Conservation (phyloP, 805 yeast species). For the Pichia exigua region DNA sequence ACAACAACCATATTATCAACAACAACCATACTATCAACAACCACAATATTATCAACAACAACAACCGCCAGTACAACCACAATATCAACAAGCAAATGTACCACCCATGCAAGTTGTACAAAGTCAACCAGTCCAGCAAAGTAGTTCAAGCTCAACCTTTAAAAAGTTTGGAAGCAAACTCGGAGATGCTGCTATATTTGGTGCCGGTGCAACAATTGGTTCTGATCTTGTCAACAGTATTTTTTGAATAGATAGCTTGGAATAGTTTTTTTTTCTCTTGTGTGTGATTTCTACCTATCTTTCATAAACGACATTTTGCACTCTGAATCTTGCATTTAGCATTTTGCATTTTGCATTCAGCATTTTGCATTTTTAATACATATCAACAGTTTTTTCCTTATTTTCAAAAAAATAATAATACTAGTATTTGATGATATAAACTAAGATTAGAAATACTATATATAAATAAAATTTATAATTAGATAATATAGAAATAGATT, state of each 20-base stretch:
- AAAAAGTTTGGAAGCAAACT: slow-evolving; percentile 75
- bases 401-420: not conserved
- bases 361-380: too few relatives aligned
- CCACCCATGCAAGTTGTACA: slow-evolving; percentile 3
- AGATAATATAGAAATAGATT: not conserved
- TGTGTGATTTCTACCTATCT: too few relatives aligned
- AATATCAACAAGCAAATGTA: slow-evolving; percentile 10
- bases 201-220: slow-evolving; percentile 97
- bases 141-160: slow-evolving; percentile 21
- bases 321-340: too few relatives aligned
- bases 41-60: slow-evolving; percentile 6
- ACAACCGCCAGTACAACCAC: slow-evolving; percentile 13
- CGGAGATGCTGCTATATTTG: slow-evolving; percentile 93
- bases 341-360: too few relatives aligned
- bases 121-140: slow-evolving; percentile 13
- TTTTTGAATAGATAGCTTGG: not conserved
- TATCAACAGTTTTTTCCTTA: too few relatives aligned
- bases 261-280: not conserved
- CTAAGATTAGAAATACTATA: not conserved
- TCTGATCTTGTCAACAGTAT: slow-evolving; percentile 62
- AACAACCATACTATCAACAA: slow-evolving; percentile 6
- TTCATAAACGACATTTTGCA: too few relatives aligned
- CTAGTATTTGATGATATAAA: not conserved
- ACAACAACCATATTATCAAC: slow-evolving; percentile 12
- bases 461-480: not conserved